These are phyloP conservation scores for Westerdykella ornata DNA, from an alignment of 2,329 filamentous ascomycete genomes.

Conservation along the genomic window DNA sequence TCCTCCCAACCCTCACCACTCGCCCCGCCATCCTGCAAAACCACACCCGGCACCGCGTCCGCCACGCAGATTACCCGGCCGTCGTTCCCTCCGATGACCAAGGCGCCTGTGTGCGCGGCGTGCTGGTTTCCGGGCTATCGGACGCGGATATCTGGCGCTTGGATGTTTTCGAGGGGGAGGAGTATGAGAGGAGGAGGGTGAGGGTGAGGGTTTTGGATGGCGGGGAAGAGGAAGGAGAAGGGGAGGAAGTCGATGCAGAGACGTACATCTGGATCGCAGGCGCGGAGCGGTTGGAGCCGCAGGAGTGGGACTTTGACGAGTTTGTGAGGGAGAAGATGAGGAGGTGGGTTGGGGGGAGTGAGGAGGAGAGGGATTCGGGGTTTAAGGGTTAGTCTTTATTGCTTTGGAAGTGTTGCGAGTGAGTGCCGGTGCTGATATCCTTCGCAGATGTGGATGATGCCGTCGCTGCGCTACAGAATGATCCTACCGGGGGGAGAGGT, in stretches of 20 bases:
- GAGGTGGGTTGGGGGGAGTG: slow-evolving; percentile 48
- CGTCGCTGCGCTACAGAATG: slow-evolving; percentile 29
- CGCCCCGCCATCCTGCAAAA: slow-evolving; percentile 68
- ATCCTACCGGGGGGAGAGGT: slow-evolving; percentile 43
- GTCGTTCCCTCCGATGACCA: slow-evolving; percentile 47
- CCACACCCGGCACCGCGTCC: slow-evolving; percentile 66
- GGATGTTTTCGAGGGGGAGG: slow-evolving; percentile 72
- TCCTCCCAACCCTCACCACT: slow-evolving; percentile 54
- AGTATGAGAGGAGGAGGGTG: slow-evolving; percentile 57
- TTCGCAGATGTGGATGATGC: slow-evolving; percentile 42
- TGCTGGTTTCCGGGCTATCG: slow-evolving; percentile 69
- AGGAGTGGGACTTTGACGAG: slow-evolving; percentile 82
- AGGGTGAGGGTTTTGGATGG: slow-evolving; percentile 39
- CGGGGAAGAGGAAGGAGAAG: slow-evolving; percentile 18
- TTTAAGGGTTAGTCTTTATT: slow-evolving; percentile 38
- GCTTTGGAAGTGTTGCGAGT: slow-evolving; percentile 12
- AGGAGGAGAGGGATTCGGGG: slow-evolving; percentile 42
- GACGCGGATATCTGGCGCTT: slow-evolving; percentile 67
- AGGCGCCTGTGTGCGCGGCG: slow-evolving; percentile 59
- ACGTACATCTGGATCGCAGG: slow-evolving; percentile 49
- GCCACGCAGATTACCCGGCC: slow-evolving; percentile 69
- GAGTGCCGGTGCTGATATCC: slow-evolving; percentile 1
- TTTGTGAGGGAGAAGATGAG: slow-evolving; percentile 71
- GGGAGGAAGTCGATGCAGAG: slow-evolving; percentile 40
- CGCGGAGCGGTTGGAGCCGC: slow-evolving; percentile 53